Percentiles rank a stretch among this genome's conserved stretches.
These are phyloP conservation scores for Solanum microdontum DNA, from an alignment of 257 asterid species.

Conservation along the genomic window DNA sequence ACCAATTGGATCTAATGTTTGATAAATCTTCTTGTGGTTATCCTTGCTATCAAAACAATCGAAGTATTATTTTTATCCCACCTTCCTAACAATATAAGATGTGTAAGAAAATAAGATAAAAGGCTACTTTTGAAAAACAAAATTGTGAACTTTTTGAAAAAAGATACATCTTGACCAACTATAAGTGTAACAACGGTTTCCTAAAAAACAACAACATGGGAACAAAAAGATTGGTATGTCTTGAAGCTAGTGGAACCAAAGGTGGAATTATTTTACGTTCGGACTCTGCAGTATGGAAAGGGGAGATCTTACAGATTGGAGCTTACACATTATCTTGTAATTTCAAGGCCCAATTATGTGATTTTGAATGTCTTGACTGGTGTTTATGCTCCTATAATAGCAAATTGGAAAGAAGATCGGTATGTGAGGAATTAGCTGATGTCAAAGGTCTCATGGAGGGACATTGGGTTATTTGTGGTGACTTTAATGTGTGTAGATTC, in stretches of 20 bases:
- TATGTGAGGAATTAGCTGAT: background rate
- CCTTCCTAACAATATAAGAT: background rate
- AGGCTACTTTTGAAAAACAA: background rate
- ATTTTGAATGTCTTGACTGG: background rate
- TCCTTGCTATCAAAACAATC: background rate
- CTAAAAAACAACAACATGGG: background rate
- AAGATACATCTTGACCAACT: background rate
- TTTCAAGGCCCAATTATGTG: background rate
- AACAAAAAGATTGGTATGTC: background rate
- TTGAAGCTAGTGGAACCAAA: background rate
- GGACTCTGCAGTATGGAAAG: background rate
- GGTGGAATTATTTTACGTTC: background rate
- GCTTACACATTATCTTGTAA: background rate
- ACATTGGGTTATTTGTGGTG: background rate
- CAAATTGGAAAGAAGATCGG: background rate
- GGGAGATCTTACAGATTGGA: background rate
- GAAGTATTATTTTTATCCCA: background rate
- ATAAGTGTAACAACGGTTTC: background rate
- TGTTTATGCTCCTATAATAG: background rate
- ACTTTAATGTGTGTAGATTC: background rate
- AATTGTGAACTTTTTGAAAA: background rate
- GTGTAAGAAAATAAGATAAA: background rate
- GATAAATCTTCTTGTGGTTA: background rate
- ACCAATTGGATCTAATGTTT: background rate
- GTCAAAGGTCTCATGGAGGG: background rate